Percentiles rank a stretch among this genome's conserved stretches.
These are phyloP conservation scores for Globisporangium cystogenes DNA, from an alignment of 352 stramenopile genomes.

Conservation along the genomic window DNA sequence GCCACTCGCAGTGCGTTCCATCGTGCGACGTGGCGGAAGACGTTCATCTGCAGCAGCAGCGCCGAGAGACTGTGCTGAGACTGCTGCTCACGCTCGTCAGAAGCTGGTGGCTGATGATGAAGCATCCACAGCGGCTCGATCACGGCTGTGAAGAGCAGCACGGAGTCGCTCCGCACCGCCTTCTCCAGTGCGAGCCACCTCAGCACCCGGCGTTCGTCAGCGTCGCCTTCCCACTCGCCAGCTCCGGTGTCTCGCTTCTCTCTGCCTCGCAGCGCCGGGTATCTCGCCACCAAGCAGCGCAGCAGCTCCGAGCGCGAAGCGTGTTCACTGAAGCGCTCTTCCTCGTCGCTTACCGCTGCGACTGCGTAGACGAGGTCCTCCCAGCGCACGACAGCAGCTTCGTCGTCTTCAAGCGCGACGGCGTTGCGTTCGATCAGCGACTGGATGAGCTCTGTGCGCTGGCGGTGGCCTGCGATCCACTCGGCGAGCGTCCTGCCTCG, in stretches of 20 bases:
- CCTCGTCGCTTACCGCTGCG: not conserved
- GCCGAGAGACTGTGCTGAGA: not conserved
- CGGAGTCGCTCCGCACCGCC: slow-evolving; percentile 7
- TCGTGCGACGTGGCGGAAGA: slow-evolving; percentile 19
- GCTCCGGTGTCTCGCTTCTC: not conserved
- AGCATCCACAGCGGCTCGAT: slow-evolving; percentile 2
- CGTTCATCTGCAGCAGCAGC: not conserved
- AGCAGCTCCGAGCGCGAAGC: not conserved
- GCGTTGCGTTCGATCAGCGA: slow-evolving; percentile 2
- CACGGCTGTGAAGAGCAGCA: slow-evolving; percentile 1
- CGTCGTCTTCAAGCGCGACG: not conserved
- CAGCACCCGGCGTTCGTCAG: not conserved
- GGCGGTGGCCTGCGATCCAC: slow-evolving; percentile 22
- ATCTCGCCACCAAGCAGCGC: not conserved
- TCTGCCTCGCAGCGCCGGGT: not conserved
- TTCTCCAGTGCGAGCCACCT: slow-evolving; percentile 5
- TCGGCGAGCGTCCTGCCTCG: slow-evolving; percentile 18
- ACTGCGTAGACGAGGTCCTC: not conserved
- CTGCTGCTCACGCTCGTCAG: not conserved
- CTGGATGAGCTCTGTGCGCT: slow-evolving; percentile 18
- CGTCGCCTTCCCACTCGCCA: not conserved
- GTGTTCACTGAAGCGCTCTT: not conserved
- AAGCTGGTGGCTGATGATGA: not conserved
- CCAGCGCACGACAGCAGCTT: not conserved
- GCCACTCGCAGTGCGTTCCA: slow-evolving; percentile 32